A percentile compares a stretch with the other conserved stretches of the same genome.
phyloP scores from a whole-genome alignment of 2,329 filamentous ascomycete genomes.

The Fusarium sp. region DNA sequence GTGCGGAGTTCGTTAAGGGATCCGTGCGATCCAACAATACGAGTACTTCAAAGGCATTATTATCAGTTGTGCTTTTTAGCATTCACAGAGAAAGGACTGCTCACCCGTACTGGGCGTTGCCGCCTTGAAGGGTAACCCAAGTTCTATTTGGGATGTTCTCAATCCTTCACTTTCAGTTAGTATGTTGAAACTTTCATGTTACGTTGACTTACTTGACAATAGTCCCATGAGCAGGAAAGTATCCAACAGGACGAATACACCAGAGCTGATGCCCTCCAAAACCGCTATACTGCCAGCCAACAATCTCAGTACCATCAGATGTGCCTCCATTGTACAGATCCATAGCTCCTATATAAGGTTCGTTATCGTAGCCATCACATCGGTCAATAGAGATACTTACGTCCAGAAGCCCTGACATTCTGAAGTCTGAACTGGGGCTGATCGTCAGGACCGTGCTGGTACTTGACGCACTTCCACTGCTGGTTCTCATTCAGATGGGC shows the following conservation, averaged over 20 bases:
- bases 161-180: accelerated
- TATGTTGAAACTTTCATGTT: accelerated
- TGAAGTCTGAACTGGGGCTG: not conserved
- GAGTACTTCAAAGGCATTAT: not conserved
- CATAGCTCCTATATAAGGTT: not conserved
- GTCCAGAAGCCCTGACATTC: not conserved
- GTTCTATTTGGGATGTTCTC: not conserved
- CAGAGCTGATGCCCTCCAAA: not conserved
- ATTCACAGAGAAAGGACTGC: not conserved
- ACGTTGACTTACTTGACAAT: not conserved
- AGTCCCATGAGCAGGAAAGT: not conserved
- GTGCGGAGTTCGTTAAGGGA: not conserved
- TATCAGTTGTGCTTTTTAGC: accelerated
- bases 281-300: not conserved
- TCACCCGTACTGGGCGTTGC: not conserved
- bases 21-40: not conserved
- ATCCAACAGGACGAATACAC: not conserved
- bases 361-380: accelerated
- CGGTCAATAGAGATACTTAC: not conserved
- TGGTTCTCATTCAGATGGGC: not conserved
- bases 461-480: not conserved
- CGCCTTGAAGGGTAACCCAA: not conserved
- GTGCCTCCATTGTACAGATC: not conserved
- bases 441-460: not conserved
- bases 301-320: not conserved